phyloP scores from a whole-genome alignment of 345 rosid genomes.

The Euphorbia lathyris region DNA sequence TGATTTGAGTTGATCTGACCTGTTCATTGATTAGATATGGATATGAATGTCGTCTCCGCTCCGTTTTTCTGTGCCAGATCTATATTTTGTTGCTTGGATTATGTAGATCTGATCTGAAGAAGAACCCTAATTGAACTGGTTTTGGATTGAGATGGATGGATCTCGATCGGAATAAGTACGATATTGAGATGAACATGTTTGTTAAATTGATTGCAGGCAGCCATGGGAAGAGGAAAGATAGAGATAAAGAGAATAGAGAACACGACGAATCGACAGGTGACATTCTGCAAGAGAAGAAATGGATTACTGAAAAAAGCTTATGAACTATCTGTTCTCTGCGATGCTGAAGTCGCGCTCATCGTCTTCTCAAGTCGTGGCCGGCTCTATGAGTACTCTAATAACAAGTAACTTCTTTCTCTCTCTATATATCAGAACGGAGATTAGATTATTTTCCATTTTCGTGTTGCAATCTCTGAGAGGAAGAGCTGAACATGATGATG shows the following conservation, averaged over 20 bases:
- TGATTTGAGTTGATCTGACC: conserved; percentile 14
- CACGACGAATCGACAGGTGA: conserved; percentile 89
- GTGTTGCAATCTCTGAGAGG: background rate
- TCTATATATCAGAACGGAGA: no score
- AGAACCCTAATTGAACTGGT: no score
- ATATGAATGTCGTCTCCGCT: no score
- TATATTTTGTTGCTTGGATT: no score
- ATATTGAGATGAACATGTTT: no score
- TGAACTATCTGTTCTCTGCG: conserved; percentile 82
- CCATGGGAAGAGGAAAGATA: conserved; percentile 96
- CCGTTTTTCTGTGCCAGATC: no score
- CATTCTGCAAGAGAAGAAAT: conserved; percentile 94
- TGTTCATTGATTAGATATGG: conserved; percentile 7
- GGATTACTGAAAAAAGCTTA: conserved; percentile 91
- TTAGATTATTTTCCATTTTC: conserved; percentile 1
- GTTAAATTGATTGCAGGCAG: no score
- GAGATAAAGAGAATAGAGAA: conserved; percentile 97
- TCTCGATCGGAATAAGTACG: no score
- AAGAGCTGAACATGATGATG: background rate
- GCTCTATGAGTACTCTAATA: conserved; percentile 90
- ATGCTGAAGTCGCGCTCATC: conserved; percentile 88
- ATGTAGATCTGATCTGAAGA: no score
- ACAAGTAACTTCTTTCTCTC: conserved; percentile 46
- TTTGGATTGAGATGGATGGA: no score
- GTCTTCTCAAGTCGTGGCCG: conserved; percentile 98